phyloP scores from a whole-genome alignment of 306 rosid species.

The Vicia villosa region DNA sequence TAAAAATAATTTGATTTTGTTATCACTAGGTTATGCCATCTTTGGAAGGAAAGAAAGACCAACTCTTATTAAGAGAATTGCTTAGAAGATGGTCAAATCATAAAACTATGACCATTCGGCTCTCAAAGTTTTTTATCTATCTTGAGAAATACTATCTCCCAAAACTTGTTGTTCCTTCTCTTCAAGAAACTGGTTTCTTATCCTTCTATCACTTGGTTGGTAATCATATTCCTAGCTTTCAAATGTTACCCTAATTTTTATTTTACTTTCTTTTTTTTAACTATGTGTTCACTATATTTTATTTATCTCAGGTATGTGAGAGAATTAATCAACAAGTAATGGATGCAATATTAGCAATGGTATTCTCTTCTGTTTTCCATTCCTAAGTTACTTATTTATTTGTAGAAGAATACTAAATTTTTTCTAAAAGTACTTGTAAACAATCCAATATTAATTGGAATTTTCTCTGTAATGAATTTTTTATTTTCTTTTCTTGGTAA shows the following conservation, averaged over 20 bases:
- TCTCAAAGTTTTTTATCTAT: slow-evolving; percentile 60
- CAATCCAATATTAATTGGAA: too few species aligned
- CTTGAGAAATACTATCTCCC: slow-evolving; percentile 57
- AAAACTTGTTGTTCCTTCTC: slow-evolving; percentile 58
- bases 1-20: background rate
- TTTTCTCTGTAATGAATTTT: background rate
- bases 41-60: slow-evolving; percentile 69
- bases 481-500: background rate
- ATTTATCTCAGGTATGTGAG: slow-evolving; percentile 57
- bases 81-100: slow-evolving; percentile 83
- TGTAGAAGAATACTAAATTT: too few species aligned
- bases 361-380: slow-evolving; percentile 29
- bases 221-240: slow-evolving; percentile 14
- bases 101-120: slow-evolving; percentile 68
- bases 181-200: slow-evolving; percentile 59
- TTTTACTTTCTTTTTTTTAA: background rate
- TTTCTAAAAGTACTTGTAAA: too few species aligned
- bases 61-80: slow-evolving; percentile 67
- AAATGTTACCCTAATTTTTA: background rate
- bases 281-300: slow-evolving; percentile 1
- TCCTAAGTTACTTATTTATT: background rate
- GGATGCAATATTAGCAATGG: slow-evolving; percentile 72
- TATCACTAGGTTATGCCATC: slow-evolving; percentile 62
- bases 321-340: slow-evolving; percentile 64
- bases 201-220: slow-evolving; percentile 73